A percentile compares a stretch with the other conserved stretches of the same genome.
phyloP scores from a whole-genome alignment of 495 filamentous ascomycete genomes.

The Xylaria cubensis region DNA sequence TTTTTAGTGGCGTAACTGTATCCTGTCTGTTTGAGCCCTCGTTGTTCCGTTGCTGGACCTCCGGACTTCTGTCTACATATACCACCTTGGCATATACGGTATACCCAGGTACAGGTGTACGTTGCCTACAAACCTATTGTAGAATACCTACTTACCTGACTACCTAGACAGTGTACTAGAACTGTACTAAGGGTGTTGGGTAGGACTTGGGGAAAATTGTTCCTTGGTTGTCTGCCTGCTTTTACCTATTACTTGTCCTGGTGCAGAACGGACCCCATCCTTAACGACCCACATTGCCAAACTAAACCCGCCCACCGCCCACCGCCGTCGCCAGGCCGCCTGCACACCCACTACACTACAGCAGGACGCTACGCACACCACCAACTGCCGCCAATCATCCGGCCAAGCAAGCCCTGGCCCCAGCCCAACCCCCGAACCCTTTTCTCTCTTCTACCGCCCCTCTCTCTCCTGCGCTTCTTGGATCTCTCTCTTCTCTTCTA shows the following conservation, averaged over 20 bases:
- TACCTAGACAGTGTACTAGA: slow-evolving; percentile 9
- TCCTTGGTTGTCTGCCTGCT: slow-evolving; percentile 12
- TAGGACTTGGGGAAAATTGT: slow-evolving; percentile 17
- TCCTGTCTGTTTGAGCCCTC: slow-evolving; percentile 29
- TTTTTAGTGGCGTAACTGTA: slow-evolving; percentile 40
- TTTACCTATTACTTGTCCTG: slow-evolving; percentile 34
- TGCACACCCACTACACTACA: slow-evolving; percentile 10
- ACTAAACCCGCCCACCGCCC: slow-evolving; percentile 11
- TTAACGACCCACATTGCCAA: slow-evolving; percentile 33
- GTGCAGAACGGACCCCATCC: slow-evolving; percentile 32
- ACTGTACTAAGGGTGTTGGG: slow-evolving; percentile 9
- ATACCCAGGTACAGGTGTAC: background rate
- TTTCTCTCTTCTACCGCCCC: slow-evolving; percentile 45
- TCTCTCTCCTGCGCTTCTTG: slow-evolving; percentile 29
- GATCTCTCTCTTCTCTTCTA: slow-evolving; percentile 33
- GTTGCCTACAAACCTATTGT: background rate
- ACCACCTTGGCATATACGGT: slow-evolving; percentile 6
- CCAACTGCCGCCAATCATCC: slow-evolving; percentile 22
- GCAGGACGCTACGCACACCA: slow-evolving; percentile 19
- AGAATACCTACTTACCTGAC: background rate
- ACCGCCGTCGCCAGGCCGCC: slow-evolving; percentile 23
- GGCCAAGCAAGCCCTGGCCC: slow-evolving; percentile 14
- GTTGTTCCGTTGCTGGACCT: background rate
- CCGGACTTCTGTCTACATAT: background rate
- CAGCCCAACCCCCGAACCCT: slow-evolving; percentile 35